phyloP scores from a whole-genome alignment of 2,329 filamentous ascomycete genomes.

The Paecilomyces variotii region DNA sequence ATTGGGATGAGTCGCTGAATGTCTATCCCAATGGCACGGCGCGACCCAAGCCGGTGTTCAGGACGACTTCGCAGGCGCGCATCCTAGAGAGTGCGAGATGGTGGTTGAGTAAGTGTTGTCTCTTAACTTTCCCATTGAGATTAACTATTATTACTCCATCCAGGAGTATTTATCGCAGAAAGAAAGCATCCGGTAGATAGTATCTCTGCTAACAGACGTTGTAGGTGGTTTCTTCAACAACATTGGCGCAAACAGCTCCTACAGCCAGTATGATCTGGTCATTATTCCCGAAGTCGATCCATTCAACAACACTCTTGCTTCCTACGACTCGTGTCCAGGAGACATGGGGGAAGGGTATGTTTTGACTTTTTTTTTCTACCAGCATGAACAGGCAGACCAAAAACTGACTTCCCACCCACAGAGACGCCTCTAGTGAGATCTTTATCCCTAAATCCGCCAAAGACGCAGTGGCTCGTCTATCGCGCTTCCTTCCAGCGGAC shows the following conservation, averaged over 20 bases:
- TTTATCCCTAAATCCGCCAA: slow-evolving; percentile 43
- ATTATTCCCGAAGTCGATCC: slow-evolving; percentile 44
- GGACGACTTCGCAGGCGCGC: slow-evolving; percentile 47
- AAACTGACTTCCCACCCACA: slow-evolving; percentile 19
- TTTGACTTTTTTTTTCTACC: neutral
- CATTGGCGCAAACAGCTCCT: slow-evolving; percentile 18
- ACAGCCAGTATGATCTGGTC: slow-evolving; percentile 34
- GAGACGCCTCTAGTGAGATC: slow-evolving; percentile 19
- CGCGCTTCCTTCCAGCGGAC: slow-evolving; percentile 38
- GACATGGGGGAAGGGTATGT: slow-evolving; percentile 26
- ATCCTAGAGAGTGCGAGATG: slow-evolving; percentile 44
- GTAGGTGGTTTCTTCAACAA: slow-evolving; percentile 24
- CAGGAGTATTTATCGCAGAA: neutral
- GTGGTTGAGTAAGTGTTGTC: slow-evolving; percentile 41
- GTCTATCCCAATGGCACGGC: slow-evolving; percentile 39
- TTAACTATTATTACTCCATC: neutral
- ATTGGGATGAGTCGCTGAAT: slow-evolving; percentile 38
- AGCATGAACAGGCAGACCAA: neutral
- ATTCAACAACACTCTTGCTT: slow-evolving; percentile 47
- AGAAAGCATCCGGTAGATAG: neutral
- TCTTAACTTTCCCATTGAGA: slow-evolving; percentile 25
- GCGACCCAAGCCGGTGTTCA: slow-evolving; percentile 42
- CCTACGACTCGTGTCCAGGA: slow-evolving; percentile 44
- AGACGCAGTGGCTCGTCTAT: slow-evolving; percentile 39
- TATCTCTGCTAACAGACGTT: slow-evolving; percentile 16